These are phyloP conservation scores for Geotrichum europaeum DNA, from an alignment of 1,139 yeast species.

Conservation along the genomic window DNA sequence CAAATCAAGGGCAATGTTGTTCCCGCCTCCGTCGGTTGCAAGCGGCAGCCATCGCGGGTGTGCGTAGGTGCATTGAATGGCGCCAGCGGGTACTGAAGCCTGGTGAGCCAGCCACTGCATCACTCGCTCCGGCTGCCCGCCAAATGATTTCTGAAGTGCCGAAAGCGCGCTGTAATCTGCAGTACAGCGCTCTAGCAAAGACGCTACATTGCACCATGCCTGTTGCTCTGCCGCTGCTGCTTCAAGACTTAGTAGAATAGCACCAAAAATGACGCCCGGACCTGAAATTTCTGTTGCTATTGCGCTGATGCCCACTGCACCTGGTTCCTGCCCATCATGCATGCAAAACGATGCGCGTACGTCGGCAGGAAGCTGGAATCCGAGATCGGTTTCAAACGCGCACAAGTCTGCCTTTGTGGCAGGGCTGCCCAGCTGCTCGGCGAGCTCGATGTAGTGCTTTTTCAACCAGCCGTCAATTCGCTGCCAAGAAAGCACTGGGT, in stretches of 20 bases:
- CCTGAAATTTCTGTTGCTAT: neutral
- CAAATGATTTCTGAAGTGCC: neutral
- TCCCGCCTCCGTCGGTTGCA: conserved; percentile 81
- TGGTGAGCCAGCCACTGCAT: conserved; percentile 41
- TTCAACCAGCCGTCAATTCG: conserved; percentile 70
- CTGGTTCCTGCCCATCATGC: conserved; percentile 77
- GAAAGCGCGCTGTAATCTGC: neutral
- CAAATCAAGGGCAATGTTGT: conserved; percentile 81
- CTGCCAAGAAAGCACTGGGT: conserved; percentile 49
- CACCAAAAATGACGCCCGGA: conserved; percentile 61
- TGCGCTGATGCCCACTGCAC: conserved; percentile 55
- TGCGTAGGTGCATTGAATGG: conserved; percentile 67
- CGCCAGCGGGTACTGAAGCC: conserved; percentile 65
- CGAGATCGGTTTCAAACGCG: conserved; percentile 68
- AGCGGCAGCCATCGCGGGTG: conserved; percentile 88
- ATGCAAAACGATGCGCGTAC: conserved; percentile 66
- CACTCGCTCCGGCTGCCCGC: neutral
- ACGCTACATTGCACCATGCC: neutral
- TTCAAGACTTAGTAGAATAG: conserved; percentile 65
- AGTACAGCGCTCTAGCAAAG: neutral
- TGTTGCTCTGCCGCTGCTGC: conserved; percentile 59
- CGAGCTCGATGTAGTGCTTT: conserved; percentile 70
- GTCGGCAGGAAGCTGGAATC: conserved; percentile 59
- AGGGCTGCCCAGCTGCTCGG: conserved; percentile 61
- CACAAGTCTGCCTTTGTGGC: conserved; percentile 71